Base-by-base conservation (phyloP, 495 filamentous ascomycete species). In the Pseudevernia furfuracea region DNA sequence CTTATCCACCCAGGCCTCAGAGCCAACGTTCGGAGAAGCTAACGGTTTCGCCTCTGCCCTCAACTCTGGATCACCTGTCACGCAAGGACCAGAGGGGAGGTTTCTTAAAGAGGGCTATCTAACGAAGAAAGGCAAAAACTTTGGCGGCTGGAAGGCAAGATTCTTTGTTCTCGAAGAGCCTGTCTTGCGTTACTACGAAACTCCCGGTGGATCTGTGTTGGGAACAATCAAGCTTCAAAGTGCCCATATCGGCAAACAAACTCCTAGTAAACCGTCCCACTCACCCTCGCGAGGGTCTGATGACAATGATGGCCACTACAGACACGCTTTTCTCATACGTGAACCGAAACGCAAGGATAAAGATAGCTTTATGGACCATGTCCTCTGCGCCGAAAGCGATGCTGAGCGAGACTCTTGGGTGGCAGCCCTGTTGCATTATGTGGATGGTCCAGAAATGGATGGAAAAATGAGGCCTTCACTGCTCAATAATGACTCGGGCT, bases 291-390 rank as follows among this genome's bases (percentile, higher is more conserved):
- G 81, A 28, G 75, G 74, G 28, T 82, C 84, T 28, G 87, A 88
- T 48, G 91, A 96, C 63, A 79, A 85, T 44, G 94, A 98, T 53
- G 96, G 94, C 69, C 90, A 97, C 71, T 97, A 96, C 72, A 87
- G 94, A 14, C 94, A 98, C 77, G 94, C 95, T 8, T 97, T 98
- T 75, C 79, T 97, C 56, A 88, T 98, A 60, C 70, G 96, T 46
- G 94, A 98, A 73, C 92, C 92, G 2, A 98, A 97, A 78, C 90
- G 90, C 74, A 98, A 97, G 74, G 95, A 98, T 74, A 90, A 92
- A 8, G 87, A 81, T 23, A 94, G 87, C 68, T 81, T 91, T 49
- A 90, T 96, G n/a, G 89, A 92, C 53, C 94, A 98, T 75, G 91
- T 97, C 12, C 77, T 98, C 21, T 98, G 94, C 70, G 92, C 93